A percentile compares a stretch with the other conserved stretches of the same genome.
These are phyloP conservation scores for Diaporthe batatas DNA, from an alignment of 2,329 filamentous ascomycete species.

Conservation along the genomic window DNA sequence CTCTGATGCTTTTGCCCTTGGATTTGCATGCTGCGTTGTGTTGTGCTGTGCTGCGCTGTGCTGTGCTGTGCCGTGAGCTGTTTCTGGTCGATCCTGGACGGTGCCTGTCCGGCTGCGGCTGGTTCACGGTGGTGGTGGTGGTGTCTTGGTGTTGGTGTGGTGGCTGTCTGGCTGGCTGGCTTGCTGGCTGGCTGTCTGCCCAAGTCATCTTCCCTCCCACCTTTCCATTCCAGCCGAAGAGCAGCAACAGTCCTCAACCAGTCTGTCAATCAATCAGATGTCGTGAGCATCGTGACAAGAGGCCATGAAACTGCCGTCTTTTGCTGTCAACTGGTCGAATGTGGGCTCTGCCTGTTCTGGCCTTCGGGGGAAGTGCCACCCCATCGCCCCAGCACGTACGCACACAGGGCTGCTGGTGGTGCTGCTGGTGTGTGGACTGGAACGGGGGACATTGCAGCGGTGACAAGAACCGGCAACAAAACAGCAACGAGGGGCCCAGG, in stretches of 20 bases:
- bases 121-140: background rate
- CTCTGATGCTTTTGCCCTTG: constrained; percentile 30
- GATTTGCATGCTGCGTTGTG: background rate
- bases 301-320: too few relatives aligned
- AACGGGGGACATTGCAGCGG: constrained; percentile 21
- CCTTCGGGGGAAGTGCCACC: background rate
- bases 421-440: background rate
- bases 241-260: background rate
- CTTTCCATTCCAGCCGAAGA: constrained; percentile 3
- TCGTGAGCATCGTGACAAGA: background rate
- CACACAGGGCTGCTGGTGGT: constrained; percentile 2
- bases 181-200: background rate
- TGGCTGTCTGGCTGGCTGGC: background rate
- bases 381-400: background rate
- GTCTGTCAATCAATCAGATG: background rate
- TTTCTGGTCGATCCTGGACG: background rate
- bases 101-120: constrained; percentile 6
- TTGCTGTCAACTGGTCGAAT: constrained; percentile 3
- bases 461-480: constrained; percentile 22
- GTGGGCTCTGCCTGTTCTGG: background rate
- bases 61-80: background rate
- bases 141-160: too few relatives aligned
- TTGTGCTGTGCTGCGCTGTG: background rate
- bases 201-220: constrained; percentile 13
- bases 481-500: constrained; percentile 18